A percentile compares a stretch with the other conserved stretches of the same genome.
phyloP scores from a whole-genome alignment of 2,329 filamentous ascomycete species.

The Didymella exigua region DNA sequence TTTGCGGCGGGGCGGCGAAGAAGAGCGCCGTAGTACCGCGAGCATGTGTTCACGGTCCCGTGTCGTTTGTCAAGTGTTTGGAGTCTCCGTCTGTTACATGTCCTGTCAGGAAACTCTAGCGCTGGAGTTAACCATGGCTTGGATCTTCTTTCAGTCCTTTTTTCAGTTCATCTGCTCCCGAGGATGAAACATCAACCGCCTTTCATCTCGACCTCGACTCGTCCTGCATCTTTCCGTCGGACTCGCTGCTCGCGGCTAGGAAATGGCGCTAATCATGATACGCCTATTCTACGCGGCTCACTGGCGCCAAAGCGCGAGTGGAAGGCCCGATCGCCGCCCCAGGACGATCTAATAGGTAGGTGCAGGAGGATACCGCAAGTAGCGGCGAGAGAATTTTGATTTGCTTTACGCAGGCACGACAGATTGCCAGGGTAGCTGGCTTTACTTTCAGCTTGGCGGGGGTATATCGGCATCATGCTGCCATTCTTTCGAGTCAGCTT shows the following conservation, averaged over 20 bases:
- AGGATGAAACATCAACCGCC: background rate
- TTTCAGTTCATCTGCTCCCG: background rate
- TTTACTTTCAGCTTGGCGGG: conserved; percentile 2
- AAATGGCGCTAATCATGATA: background rate
- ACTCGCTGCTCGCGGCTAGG: conserved; percentile 3
- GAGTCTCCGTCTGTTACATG: background rate
- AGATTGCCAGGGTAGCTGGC: background rate
- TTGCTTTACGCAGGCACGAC: conserved; percentile 1
- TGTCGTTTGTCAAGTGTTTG: background rate
- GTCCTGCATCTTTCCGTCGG: background rate
- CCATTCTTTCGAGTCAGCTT: conserved; percentile 6
- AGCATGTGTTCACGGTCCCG: background rate
- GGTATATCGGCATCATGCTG: background rate
- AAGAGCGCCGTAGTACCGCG: background rate
- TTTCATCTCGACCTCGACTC: background rate
- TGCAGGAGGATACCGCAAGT: conserved; percentile 1
- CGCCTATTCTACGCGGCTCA: conserved; percentile 9
- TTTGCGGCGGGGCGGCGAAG: background rate
- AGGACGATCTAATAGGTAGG: conserved; percentile 4
- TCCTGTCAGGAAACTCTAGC: background rate
- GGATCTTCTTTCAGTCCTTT: background rate
- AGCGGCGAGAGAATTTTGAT: conserved; percentile 1
- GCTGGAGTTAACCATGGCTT: conserved; percentile 3
- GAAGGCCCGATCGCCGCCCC: conserved; percentile 9
- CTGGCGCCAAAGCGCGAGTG: background rate